Percentiles rank a stretch among this genome's conserved stretches.
phyloP scores from a whole-genome alignment of 164 flowering plant species.

The Buxus sempervirens region DNA sequence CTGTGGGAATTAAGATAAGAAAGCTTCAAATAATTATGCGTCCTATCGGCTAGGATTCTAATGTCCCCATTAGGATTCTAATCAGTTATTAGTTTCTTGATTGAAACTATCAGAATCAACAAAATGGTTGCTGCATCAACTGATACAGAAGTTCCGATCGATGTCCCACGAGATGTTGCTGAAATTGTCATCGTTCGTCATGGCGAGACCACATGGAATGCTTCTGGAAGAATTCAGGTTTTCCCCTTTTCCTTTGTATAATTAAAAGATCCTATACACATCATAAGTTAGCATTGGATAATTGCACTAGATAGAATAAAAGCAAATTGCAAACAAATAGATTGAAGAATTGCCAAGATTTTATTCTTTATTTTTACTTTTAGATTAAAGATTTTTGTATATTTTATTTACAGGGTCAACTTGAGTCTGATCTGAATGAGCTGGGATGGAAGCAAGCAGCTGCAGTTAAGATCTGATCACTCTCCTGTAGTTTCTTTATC shows the following conservation, averaged over 20 bases:
- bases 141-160: not conserved
- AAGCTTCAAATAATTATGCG: too few species aligned
- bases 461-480: constrained; percentile 12
- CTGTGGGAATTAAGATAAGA: too few species aligned
- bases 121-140: constrained; percentile 7
- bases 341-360: too few species aligned
- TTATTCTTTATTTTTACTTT: too few species aligned
- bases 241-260: not conserved
- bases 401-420: constrained; percentile 7
- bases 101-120: constrained; percentile 14
- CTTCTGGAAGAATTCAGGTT: constrained; percentile 20
- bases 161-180: constrained; percentile 16
- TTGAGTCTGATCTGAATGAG: constrained; percentile 21
- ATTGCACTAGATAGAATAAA: too few species aligned
- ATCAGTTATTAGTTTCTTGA: not conserved
- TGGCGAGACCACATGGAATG: constrained; percentile 25
- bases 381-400: not conserved
- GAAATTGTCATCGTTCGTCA: constrained; percentile 23
- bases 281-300: not conserved
- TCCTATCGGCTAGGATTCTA: too few species aligned
- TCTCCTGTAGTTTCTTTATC: not conserved
- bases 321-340: too few species aligned
- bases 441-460: constrained; percentile 22
- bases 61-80: too few species aligned
- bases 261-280: not conserved